phyloP scores from a whole-genome alignment of 2,329 filamentous ascomycete genomes.

The Fusarium cicatricum region DNA sequence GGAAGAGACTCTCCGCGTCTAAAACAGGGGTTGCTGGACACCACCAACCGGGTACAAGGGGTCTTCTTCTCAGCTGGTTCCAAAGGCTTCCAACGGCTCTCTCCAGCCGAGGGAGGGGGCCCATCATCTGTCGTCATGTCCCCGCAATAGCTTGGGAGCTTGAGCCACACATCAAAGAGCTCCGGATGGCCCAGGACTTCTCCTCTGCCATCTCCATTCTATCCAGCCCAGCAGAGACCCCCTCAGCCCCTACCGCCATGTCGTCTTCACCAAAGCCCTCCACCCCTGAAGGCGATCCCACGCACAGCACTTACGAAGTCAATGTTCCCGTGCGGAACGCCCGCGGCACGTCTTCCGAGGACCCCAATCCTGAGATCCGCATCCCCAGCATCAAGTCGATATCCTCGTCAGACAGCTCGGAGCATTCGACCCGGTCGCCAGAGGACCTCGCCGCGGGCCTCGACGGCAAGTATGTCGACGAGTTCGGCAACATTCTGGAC shows the following conservation, averaged over 20 bases:
- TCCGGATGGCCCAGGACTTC: constrained; percentile 19
- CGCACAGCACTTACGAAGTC: constrained; percentile 40
- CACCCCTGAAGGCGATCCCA: constrained; percentile 35
- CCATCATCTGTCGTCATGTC: constrained; percentile 37
- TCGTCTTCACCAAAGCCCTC: constrained; percentile 7
- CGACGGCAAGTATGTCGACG: constrained; percentile 59
- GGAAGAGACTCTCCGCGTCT: too few relatives aligned
- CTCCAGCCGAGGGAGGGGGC: too few relatives aligned
- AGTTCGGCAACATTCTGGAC: constrained; percentile 63
- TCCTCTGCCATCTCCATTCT: constrained; percentile 21
- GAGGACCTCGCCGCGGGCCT: constrained; percentile 51
- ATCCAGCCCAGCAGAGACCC: not conserved
- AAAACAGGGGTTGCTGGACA: too few relatives aligned
- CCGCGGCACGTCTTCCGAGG: constrained; percentile 18
- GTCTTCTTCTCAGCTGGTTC: not conserved
- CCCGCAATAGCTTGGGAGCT: constrained; percentile 28
- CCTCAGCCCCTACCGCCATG: too few relatives aligned
- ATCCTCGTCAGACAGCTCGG: constrained; percentile 23
- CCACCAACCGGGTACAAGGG: too few relatives aligned
- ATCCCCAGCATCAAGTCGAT: constrained; percentile 55
- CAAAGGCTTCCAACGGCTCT: not conserved
- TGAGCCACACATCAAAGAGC: constrained; percentile 32
- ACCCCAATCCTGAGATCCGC: constrained; percentile 39
- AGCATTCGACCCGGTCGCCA: constrained; percentile 41
- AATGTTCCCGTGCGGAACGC: constrained; percentile 35